Evolutionary conservation across 2,329 filamentous ascomycete genomes (phyloP).

Genomic region (Pyricularia sp.): DNA sequence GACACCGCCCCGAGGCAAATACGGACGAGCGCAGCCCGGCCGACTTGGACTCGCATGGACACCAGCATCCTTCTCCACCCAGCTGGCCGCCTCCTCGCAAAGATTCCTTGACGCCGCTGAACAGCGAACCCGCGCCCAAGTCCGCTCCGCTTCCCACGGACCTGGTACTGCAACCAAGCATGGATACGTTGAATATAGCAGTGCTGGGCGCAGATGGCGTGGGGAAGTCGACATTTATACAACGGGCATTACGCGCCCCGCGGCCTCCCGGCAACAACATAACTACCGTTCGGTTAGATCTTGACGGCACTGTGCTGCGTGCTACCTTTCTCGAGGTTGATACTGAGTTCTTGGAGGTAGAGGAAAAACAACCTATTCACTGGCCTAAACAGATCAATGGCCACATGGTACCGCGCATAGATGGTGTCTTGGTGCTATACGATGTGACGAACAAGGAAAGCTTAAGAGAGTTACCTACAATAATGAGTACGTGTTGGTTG

Average conservation of each 20-base stretch:
- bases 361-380: constrained; percentile 44
- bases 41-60: constrained; percentile 10
- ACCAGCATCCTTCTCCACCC: constrained; percentile 12
- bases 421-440: constrained; percentile 75
- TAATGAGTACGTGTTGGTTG: constrained; percentile 57
- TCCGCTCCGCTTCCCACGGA: background rate
- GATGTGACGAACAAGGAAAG: constrained; percentile 74
- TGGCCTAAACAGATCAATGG: constrained; percentile 64
- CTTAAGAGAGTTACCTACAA: constrained; percentile 63
- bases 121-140: background rate
- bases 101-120: constrained; percentile 31
- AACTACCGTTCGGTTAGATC: constrained; percentile 47
- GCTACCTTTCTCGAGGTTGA: constrained; percentile 59
- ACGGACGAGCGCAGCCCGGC: constrained; percentile 18
- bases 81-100: constrained; percentile 34
- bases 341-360: constrained; percentile 54
- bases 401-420: constrained; percentile 49
- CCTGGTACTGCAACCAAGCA: constrained; percentile 16
- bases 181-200: constrained; percentile 56
- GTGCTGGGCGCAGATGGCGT: constrained; percentile 58
- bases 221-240: constrained; percentile 60
- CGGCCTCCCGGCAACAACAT: constrained; percentile 43
- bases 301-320: constrained; percentile 41
- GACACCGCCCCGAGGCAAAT: constrained; percentile 27
- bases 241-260: constrained; percentile 48